phyloP scores from a whole-genome alignment of 2,329 filamentous ascomycete genomes.

The Elsinoe fawcettii region DNA sequence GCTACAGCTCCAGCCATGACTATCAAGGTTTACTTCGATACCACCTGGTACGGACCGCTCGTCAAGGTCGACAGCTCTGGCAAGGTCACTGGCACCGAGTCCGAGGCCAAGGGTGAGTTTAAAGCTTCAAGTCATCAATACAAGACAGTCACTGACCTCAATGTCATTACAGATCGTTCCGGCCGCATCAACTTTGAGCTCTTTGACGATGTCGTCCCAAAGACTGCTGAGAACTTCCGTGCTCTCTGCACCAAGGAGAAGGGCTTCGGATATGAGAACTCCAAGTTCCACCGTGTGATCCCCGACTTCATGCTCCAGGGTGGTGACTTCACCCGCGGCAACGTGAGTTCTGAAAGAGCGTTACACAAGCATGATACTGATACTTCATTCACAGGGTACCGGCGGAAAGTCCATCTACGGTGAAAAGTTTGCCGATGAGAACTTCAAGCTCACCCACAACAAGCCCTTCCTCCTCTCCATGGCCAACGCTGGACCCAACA shows the following conservation, averaged over 20 bases:
- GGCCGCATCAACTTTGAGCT: constrained; percentile 86
- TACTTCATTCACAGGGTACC: constrained; percentile 57
- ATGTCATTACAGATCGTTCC: constrained; percentile 49
- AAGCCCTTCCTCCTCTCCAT: constrained; percentile 91
- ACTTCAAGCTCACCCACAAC: constrained; percentile 86
- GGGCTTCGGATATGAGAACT: constrained; percentile 72
- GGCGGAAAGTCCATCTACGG: constrained; percentile 97
- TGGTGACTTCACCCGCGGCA: constrained; percentile 91
- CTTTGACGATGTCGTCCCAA: constrained; percentile 77
- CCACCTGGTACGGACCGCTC: constrained; percentile 62
- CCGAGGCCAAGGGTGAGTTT: constrained; percentile 51
- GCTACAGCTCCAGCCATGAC: constrained; percentile 67
- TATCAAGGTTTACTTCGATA: constrained; percentile 57
- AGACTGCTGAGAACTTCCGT: constrained; percentile 95
- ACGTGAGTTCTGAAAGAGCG: constrained; percentile 52
- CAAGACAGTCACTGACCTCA: constrained; percentile 21
- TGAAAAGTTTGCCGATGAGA: constrained; percentile 95
- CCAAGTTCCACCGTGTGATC: constrained; percentile 91
- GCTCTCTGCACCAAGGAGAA: constrained; percentile 93
- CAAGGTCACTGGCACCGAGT: constrained; percentile 40
- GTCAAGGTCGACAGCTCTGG: constrained; percentile 53
- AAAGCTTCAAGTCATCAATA: constrained; percentile 6
- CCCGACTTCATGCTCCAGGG: constrained; percentile 99
- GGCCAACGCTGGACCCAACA: constrained; percentile 98
- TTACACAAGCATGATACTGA: constrained; percentile 1